Conservation (phyloP, 164 flowering plant species). For the Dillenia suffruticosa region DNA sequence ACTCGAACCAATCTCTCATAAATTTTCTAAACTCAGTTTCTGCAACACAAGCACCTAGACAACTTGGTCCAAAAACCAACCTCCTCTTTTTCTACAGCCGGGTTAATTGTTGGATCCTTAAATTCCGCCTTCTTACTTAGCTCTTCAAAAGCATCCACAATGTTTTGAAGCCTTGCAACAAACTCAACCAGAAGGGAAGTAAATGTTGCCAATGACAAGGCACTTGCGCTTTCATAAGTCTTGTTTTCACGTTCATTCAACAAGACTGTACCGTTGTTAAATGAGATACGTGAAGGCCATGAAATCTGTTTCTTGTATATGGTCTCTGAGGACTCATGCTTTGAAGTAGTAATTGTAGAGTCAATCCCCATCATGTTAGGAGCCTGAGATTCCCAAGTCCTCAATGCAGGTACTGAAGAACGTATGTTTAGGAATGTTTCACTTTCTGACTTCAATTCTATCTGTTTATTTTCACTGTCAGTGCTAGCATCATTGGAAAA, state of each 20-base stretch:
- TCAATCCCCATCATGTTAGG: slow-evolving; percentile 13
- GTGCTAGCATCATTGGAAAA: slow-evolving; percentile 9
- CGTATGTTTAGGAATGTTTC: slow-evolving; percentile 53
- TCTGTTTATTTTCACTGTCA: slow-evolving; percentile 25
- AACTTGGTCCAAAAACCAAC: slow-evolving; percentile 43
- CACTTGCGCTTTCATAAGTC: slow-evolving; percentile 61
- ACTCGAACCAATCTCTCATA: too few species aligned
- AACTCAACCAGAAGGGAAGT: slow-evolving; percentile 63
- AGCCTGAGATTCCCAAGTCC: slow-evolving; percentile 25
- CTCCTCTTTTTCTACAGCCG: slow-evolving; percentile 12
- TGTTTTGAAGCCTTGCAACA: slow-evolving; percentile 58
- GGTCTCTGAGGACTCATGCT: slow-evolving; percentile 28
- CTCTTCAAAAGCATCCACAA: slow-evolving; percentile 58
- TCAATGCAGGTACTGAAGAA: slow-evolving; percentile 19
- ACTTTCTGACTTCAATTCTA: slow-evolving; percentile 43
- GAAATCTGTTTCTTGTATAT: slow-evolving; percentile 30
- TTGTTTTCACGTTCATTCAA: slow-evolving; percentile 40
- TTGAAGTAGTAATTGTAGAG: slow-evolving; percentile 17
- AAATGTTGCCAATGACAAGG: slow-evolving; percentile 56
- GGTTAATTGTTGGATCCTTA: slow-evolving; percentile 32
- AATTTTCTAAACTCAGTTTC: too few species aligned
- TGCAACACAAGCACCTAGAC: slow-evolving; percentile 5
- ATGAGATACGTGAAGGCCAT: slow-evolving; percentile 57
- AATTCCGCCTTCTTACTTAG: slow-evolving; percentile 52
- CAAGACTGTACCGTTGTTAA: slow-evolving; percentile 15